These are phyloP conservation scores for Warburgia ugandensis DNA, from an alignment of 164 flowering plant genomes.

Conservation along the genomic window DNA sequence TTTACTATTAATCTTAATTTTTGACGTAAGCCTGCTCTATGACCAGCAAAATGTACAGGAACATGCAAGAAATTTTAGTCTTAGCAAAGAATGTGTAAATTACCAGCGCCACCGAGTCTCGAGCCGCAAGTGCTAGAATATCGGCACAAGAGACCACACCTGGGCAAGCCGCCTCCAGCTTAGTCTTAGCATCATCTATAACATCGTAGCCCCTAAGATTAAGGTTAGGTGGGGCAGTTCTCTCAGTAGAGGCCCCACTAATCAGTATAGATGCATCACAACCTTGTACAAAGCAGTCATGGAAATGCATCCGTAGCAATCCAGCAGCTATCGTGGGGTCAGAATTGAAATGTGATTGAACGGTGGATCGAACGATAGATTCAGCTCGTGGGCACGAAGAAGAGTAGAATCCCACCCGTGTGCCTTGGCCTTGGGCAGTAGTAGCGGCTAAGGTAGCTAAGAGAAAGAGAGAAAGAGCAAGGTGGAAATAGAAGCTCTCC, in stretches of 20 bases:
- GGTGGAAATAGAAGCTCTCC: too few relatives aligned
- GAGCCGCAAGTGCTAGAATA: slow-evolving; percentile 58
- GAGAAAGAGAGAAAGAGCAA: too few relatives aligned
- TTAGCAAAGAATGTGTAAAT: background rate
- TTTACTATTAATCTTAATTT: too few relatives aligned
- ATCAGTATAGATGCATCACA: slow-evolving; percentile 65
- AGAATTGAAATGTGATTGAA: slow-evolving; percentile 19
- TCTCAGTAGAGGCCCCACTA: slow-evolving; percentile 38
- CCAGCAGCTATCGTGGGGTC: slow-evolving; percentile 45
- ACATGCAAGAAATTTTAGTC: background rate
- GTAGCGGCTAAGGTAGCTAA: too few relatives aligned
- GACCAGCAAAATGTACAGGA: too few relatives aligned
- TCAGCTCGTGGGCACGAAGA: slow-evolving; percentile 39
- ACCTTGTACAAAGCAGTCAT: slow-evolving; percentile 68
- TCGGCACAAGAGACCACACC: slow-evolving; percentile 70
- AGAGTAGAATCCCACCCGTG: slow-evolving; percentile 41
- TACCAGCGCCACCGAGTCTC: slow-evolving; percentile 59
- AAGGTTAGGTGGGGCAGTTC: slow-evolving; percentile 35
- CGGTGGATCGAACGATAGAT: slow-evolving; percentile 32
- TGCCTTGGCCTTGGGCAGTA: slow-evolving; percentile 26
- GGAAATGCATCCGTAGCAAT: slow-evolving; percentile 55
- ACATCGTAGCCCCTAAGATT: slow-evolving; percentile 44
- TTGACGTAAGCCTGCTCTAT: too few relatives aligned
- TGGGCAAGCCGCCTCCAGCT: slow-evolving; percentile 54
- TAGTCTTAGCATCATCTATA: slow-evolving; percentile 49